phyloP scores from a whole-genome alignment of 129 eudicot genomes.

The Centella asiatica region DNA sequence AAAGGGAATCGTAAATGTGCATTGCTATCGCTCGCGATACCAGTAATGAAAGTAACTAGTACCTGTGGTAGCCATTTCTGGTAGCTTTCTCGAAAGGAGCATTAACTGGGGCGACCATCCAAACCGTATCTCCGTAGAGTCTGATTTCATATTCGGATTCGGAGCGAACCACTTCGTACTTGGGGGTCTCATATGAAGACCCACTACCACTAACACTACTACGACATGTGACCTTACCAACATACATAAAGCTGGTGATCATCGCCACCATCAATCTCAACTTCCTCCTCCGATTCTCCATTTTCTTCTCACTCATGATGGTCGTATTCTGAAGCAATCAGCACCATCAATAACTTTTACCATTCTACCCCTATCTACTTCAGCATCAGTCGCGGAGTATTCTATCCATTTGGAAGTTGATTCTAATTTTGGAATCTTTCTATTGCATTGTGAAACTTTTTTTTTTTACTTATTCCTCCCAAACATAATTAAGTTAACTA shows the following conservation, averaged over 20 bases:
- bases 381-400: too few relatives aligned
- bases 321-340: too few relatives aligned
- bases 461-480: too few relatives aligned
- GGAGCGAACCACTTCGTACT: constrained; percentile 16
- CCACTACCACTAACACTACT: not conserved
- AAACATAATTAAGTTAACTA: too few relatives aligned
- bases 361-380: too few relatives aligned
- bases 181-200: constrained; percentile 15
- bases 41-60: too few relatives aligned
- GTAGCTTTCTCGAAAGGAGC: constrained; percentile 22
- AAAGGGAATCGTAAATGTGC: not conserved
- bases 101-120: constrained; percentile 25
- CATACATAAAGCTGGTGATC: not conserved
- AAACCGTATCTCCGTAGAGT: constrained; percentile 12
- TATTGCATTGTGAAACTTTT: too few relatives aligned
- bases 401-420: too few relatives aligned
- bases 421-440: too few relatives aligned
- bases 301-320: too few relatives aligned
- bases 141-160: constrained; percentile 26
- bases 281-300: not conserved
- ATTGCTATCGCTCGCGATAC: too few relatives aligned
- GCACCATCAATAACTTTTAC: too few relatives aligned
- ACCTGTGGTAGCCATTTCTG: constrained; percentile 24
- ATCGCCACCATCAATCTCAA: not conserved
- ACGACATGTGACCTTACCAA: not conserved